Evolutionary conservation across 2,329 filamentous ascomycete genomes (phyloP), one percentile per base, ranked within the genome.

Genomic region (Mycosphaerella sp.): DNA sequence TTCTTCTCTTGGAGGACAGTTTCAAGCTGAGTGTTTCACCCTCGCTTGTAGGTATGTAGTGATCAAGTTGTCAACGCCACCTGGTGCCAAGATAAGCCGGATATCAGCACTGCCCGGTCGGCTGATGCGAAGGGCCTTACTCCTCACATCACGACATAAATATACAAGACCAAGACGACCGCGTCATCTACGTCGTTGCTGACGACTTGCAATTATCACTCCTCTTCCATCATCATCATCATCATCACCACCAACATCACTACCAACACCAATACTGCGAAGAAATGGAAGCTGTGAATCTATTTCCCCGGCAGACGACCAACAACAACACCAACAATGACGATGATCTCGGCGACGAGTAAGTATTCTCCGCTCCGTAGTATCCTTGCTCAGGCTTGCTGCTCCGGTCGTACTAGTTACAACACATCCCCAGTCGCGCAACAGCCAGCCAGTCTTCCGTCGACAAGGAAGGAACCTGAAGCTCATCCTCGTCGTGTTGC

Each of bases 311-410:
- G n/a, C 44, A 41, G 43, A 47, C 36, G n/a, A 42, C 31, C 2
- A 36, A 12, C 14, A 45, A 41, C 23, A 41, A 47, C 44, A 53
- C 17, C 50, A 47, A 51, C 48, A 45, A 44, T 39, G 14, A 39
- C 31, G 31, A 44, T 31, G 39, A 50, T n/a, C n/a, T 21, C 7
- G 29, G 34, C 39, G 23, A 50, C 17, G 17, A 51, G 48, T 50
- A 29, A 50, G 48, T n/a, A 17, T 42, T 36, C 12, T 17, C 12
- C 10, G 23, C 46, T 49, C 39, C 48, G 17, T 43, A 41, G 34
- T 40, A 21, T 21, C 21, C 21, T 21, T 21, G 21, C 21, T 21
- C 21, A 21, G 21, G 21, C 39, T 12, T 31, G 40, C 40, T 34
- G 48, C 43, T 34, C 29, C 26, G 3, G 26, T 29, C 26, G 26